These are phyloP conservation scores for Malus hybrid DNA, from an alignment of 331 rosid genomes.

Conservation along the genomic window DNA sequence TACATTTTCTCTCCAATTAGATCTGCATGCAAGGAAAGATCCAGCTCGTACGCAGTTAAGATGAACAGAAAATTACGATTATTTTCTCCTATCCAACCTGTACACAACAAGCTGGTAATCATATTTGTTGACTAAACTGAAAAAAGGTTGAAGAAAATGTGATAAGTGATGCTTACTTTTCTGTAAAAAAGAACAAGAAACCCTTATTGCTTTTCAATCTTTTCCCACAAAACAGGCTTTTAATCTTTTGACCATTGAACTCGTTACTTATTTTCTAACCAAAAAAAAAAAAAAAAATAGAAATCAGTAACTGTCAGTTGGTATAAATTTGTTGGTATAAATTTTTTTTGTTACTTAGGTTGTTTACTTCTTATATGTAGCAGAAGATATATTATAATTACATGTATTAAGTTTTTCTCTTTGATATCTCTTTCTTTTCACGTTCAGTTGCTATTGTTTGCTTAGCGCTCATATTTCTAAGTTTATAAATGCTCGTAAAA, in stretches of 20 bases:
- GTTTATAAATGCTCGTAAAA: too few relatives aligned
- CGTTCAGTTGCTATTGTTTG: too few relatives aligned
- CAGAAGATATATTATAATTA: too few relatives aligned
- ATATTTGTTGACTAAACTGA: slow-evolving; percentile 64
- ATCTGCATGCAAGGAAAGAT: neutral
- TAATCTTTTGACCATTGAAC: slow-evolving; percentile 52
- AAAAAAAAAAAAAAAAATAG: neutral
- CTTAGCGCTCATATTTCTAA: too few relatives aligned
- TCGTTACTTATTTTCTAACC: neutral
- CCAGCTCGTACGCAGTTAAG: slow-evolving; percentile 45
- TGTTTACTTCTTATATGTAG: neutral
- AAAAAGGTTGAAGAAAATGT: slow-evolving; percentile 25
- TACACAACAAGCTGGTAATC: slow-evolving; percentile 47
- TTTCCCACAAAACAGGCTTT: slow-evolving; percentile 26
- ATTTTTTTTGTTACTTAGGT: neutral
- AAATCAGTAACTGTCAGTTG: too few relatives aligned
- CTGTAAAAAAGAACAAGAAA: slow-evolving; percentile 18
- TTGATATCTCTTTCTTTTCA: too few relatives aligned
- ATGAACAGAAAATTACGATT: neutral
- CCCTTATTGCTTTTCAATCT: slow-evolving; percentile 45
- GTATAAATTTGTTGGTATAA: too few relatives aligned
- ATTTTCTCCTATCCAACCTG: slow-evolving; percentile 41
- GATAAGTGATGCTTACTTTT: slow-evolving; percentile 34
- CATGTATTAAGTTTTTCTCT: too few relatives aligned
- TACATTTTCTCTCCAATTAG: neutral